A percentile compares a stretch with the other conserved stretches of the same genome.
Conservation (phyloP, 2,329 filamentous ascomycete genomes). For the Lecanosticta acicola region DNA sequence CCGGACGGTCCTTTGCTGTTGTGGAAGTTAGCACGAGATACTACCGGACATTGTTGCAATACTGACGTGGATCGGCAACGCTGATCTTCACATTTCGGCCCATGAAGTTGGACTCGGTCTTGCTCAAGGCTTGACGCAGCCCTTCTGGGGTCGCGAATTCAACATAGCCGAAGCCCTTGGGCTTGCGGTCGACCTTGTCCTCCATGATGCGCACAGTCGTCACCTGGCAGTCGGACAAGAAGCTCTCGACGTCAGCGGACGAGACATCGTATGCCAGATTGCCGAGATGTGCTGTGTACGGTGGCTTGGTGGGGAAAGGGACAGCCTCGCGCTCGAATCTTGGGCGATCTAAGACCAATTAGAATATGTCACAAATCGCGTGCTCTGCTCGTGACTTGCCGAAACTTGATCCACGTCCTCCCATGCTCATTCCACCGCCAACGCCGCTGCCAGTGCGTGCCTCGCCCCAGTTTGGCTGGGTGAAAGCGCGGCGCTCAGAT, state of each 20-base stretch:
- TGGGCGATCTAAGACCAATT: slow-evolving; percentile 30
- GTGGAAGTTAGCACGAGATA: slow-evolving; percentile 12
- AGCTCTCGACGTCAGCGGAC: slow-evolving; percentile 72
- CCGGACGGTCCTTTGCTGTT: slow-evolving; percentile 56
- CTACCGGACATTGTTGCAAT: too few species aligned
- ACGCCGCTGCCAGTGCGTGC: slow-evolving; percentile 17
- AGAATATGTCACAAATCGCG: slow-evolving; percentile 9
- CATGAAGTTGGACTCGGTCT: slow-evolving; percentile 77
- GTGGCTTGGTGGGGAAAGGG: slow-evolving; percentile 84
- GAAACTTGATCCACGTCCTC: slow-evolving; percentile 29
- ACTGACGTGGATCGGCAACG: slow-evolving; percentile 94
- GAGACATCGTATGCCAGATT: slow-evolving; percentile 96
- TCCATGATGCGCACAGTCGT: slow-evolving; percentile 93
- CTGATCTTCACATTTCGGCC: slow-evolving; percentile 88
- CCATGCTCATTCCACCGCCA: slow-evolving; percentile 21
- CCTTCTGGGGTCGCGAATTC: slow-evolving; percentile 86
- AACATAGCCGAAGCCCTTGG: slow-evolving; percentile 97
- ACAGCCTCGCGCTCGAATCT: slow-evolving; percentile 61
- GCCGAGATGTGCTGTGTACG: slow-evolving; percentile 91
- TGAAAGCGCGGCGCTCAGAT: slow-evolving; percentile 46
- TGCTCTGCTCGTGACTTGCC: slow-evolving; percentile 16
- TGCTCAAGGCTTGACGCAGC: slow-evolving; percentile 79
- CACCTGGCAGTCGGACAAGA: slow-evolving; percentile 79
- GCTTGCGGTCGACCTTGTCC: slow-evolving; percentile 86
- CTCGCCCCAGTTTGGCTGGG: slow-evolving; percentile 30